A percentile compares a stretch with the other conserved stretches of the same genome.
These are phyloP conservation scores for Lodderomyces elongisporus DNA, from an alignment of 1,139 yeast species.

Conservation along the genomic window DNA sequence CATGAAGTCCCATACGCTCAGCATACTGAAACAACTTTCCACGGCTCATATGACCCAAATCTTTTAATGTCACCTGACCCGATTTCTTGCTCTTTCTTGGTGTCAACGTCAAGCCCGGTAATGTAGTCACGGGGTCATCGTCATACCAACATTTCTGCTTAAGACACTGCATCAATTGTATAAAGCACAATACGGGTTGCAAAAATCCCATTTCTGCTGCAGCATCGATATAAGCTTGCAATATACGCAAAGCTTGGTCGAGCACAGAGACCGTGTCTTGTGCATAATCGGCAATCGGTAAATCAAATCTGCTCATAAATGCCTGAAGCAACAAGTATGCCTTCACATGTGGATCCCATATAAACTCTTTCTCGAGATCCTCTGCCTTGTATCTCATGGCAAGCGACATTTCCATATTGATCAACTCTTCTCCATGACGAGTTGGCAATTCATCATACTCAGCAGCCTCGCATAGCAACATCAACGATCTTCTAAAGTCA, in stretches of 20 bases:
- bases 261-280: constrained; percentile 92
- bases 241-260: constrained; percentile 89
- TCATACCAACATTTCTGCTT: constrained; percentile 89
- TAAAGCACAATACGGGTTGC: constrained; percentile 52
- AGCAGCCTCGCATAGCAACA: constrained; percentile 69
- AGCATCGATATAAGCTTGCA: constrained; percentile 89
- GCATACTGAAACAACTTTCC: constrained; percentile 29
- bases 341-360: constrained; percentile 96
- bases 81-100: constrained; percentile 12
- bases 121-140: constrained; percentile 59
- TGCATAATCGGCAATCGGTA: constrained; percentile 92
- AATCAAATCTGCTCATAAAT: constrained; percentile 70
- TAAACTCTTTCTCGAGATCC: constrained; percentile 58
- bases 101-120: constrained; percentile 62
- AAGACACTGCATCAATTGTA: constrained; percentile 75
- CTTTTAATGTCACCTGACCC: constrained; percentile 16
- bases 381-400: constrained; percentile 74
- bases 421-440: constrained; percentile 90
- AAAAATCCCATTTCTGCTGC: constrained; percentile 80
- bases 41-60: constrained; percentile 14
- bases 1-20: constrained; percentile 11
- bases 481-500: constrained; percentile 64
- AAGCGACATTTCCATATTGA: constrained; percentile 85
- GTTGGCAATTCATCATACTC: constrained; percentile 94
- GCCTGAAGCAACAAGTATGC: constrained; percentile 85